Conservation (phyloP, 768 basidiomycete genomes). For the Trametes elegans region DNA sequence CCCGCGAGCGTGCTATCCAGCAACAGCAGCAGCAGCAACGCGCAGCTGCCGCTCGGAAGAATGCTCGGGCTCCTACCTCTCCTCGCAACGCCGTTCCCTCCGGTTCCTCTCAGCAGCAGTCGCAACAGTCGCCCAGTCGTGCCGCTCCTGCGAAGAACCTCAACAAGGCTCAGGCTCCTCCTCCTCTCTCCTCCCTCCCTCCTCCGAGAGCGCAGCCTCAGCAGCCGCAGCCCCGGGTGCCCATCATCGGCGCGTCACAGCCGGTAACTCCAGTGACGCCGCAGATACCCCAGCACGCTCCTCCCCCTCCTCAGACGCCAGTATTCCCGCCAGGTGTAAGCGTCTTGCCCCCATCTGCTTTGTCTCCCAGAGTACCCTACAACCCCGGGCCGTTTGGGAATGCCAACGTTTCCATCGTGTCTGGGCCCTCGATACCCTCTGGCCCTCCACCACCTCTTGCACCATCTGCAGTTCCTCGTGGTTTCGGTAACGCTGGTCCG, state of each 20-base stretch:
- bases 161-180: conserved; percentile 40
- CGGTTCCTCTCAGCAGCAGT: conserved; percentile 40
- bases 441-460: conserved; percentile 46
- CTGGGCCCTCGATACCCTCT: conserved; percentile 44
- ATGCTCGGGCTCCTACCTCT: conserved; percentile 48
- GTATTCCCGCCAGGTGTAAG: conserved; percentile 46
- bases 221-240: conserved; percentile 35
- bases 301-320: conserved; percentile 41
- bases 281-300: conserved; percentile 43
- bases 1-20: conserved; percentile 29
- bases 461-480: conserved; percentile 53
- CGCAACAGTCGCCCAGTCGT: conserved; percentile 40
- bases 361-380: conserved; percentile 56
- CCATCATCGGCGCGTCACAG: conserved; percentile 37
- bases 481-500: conserved; percentile 45
- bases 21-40: conserved; percentile 46
- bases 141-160: conserved; percentile 56
- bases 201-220: conserved; percentile 36
- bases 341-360: conserved; percentile 42
- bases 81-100: conserved; percentile 49
- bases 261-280: conserved; percentile 51
- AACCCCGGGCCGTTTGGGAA: conserved; percentile 45
- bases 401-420: conserved; percentile 30
- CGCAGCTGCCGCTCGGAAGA: conserved; percentile 41
- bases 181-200: conserved; percentile 28